A percentile compares a stretch with the other conserved stretches of the same genome.
Conservation (phyloP, 768 basidiomycete genomes). For the Tylopilus subfusipes region DNA sequence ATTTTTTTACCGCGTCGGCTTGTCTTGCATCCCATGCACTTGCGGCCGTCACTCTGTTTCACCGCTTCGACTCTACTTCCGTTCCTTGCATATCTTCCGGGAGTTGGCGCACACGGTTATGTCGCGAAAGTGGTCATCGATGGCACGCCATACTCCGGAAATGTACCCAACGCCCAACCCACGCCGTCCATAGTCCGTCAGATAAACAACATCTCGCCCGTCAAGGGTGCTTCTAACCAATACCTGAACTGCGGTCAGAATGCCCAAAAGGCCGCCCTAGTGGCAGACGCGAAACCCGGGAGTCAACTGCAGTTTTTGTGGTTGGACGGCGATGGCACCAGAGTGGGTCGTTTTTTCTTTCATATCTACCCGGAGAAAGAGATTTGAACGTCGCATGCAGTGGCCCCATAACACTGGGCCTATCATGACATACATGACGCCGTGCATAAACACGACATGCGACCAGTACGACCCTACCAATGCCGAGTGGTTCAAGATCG, state of each 20-base stretch:
- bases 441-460: background rate
- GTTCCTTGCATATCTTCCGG: slow-evolving; percentile 11
- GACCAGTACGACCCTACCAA: background rate
- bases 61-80: background rate
- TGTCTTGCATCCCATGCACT: slow-evolving; percentile 3
- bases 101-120: slow-evolving; percentile 44
- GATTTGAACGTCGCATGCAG: background rate
- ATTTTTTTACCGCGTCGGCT: background rate
- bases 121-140: slow-evolving; percentile 42
- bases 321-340: slow-evolving; percentile 38
- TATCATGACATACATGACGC: background rate
- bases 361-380: background rate
- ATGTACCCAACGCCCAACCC: slow-evolving; percentile 39
- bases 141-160: slow-evolving; percentile 42
- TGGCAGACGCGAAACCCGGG: slow-evolving; percentile 58
- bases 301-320: slow-evolving; percentile 54
- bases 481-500: background rate
- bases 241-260: slow-evolving; percentile 58
- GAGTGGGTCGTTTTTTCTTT: background rate
- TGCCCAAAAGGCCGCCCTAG: slow-evolving; percentile 46
- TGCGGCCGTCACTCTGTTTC: background rate
- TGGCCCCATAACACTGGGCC: background rate
- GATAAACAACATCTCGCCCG: slow-evolving; percentile 41
- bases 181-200: slow-evolving; percentile 43
- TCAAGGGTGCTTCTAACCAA: slow-evolving; percentile 56